Conservation (phyloP, 331 rosid species). For the Malus hybrid region DNA sequence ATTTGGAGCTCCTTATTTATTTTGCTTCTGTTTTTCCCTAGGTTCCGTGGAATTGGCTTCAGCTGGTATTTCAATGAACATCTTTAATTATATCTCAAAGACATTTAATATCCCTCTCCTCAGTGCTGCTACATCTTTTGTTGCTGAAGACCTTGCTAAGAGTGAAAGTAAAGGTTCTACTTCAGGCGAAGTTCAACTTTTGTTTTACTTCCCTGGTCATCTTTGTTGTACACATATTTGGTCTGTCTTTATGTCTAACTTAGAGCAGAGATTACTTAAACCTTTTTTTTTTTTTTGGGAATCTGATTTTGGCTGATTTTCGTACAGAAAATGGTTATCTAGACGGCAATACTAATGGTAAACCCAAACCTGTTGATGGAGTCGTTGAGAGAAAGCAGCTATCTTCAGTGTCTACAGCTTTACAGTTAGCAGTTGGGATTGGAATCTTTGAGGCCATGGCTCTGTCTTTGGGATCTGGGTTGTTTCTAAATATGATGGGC, state of each 20-base stretch:
- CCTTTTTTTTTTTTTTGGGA: neutral
- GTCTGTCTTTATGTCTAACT: neutral
- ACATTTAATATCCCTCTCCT: constrained; percentile 91
- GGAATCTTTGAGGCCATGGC: constrained; percentile 86
- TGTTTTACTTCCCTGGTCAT: neutral
- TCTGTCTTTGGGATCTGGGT: constrained; percentile 63
- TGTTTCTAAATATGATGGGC: constrained; percentile 68
- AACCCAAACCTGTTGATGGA: constrained; percentile 24
- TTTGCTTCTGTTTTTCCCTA: constrained; percentile 13
- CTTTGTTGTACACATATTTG: neutral
- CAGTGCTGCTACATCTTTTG: constrained; percentile 90
- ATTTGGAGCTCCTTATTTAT: neutral
- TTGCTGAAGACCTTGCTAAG: constrained; percentile 85
- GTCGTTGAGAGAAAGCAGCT: constrained; percentile 51
- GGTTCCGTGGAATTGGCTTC: constrained; percentile 91
- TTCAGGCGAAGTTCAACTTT: constrained; percentile 44
- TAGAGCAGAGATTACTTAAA: neutral
- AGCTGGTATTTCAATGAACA: constrained; percentile 82
- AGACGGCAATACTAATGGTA: constrained; percentile 34
- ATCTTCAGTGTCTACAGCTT: constrained; percentile 89
- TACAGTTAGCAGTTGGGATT: constrained; percentile 65
- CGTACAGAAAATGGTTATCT: constrained; percentile 24
- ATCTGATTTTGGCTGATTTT: constrained; percentile 19
- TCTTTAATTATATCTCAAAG: constrained; percentile 13
- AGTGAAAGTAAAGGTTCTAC: constrained; percentile 26